These are phyloP conservation scores for Triangularia verruculosa DNA, from an alignment of 2,329 filamentous ascomycete genomes.

Conservation along the genomic window DNA sequence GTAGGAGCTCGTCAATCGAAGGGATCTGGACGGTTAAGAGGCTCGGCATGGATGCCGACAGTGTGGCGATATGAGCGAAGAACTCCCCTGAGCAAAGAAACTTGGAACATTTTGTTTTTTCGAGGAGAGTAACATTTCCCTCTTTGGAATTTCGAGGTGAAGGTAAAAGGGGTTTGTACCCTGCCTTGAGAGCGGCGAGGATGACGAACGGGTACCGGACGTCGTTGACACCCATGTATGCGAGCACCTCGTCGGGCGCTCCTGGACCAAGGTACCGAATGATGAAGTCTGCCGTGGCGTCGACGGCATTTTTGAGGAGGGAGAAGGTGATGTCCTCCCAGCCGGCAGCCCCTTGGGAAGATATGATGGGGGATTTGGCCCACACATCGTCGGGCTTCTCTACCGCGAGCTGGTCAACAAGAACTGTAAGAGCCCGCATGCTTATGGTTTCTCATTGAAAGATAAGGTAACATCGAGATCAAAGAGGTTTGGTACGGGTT, in stretches of 20 bases:
- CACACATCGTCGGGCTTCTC: not conserved
- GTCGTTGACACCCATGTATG: conserved; percentile 14
- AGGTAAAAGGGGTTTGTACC: conserved; percentile 11
- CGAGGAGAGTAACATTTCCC: conserved; percentile 6
- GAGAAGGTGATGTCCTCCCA: conserved; percentile 1
- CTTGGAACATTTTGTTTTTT: conserved; percentile 10
- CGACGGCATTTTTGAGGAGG: not conserved
- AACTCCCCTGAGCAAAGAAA: conserved; percentile 11
- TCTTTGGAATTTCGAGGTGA: conserved; percentile 17
- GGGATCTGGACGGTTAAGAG: not conserved
- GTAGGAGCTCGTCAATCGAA: not conserved
- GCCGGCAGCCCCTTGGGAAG: not conserved
- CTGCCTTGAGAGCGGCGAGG: conserved; percentile 14
- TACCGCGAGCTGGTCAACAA: not conserved
- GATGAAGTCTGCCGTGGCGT: not conserved
- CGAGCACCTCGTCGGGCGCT: not conserved
- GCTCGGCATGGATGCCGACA: not conserved
- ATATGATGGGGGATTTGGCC: not conserved
- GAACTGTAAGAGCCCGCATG: not conserved
- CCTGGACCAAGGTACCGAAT: not conserved
- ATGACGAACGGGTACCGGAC: conserved; percentile 14
- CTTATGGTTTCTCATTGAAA: not conserved
- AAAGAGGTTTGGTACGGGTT: no score
- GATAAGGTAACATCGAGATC: not conserved
- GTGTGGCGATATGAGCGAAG: not conserved